Evolutionary conservation across 495 filamentous ascomycete species (phyloP).

Genomic region (Penicillium robsamsonii): DNA sequence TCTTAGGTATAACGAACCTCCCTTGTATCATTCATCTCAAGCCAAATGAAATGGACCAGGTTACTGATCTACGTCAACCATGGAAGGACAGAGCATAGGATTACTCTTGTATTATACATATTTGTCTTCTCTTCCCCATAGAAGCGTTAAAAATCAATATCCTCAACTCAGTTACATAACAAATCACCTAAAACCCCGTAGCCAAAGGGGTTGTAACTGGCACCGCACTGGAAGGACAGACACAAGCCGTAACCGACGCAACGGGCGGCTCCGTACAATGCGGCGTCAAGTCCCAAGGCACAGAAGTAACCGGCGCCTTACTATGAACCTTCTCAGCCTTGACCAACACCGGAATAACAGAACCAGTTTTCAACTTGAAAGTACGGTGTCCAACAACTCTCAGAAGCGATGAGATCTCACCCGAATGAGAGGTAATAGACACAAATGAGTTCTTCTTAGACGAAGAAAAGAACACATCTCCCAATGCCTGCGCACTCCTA

Average conservation of each 20-base stretch:
- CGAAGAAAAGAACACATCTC: conserved; percentile 56
- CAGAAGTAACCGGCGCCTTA: conserved; percentile 24
- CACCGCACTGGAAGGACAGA: conserved; percentile 43
- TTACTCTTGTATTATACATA: too few species aligned
- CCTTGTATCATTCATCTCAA: too few species aligned
- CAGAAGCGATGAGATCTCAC: conserved; percentile 59
- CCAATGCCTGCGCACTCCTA: conserved; percentile 54
- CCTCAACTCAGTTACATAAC: too few species aligned
- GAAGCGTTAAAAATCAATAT: too few species aligned
- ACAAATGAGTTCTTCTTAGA: conserved; percentile 52
- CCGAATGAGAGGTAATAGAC: conserved; percentile 67
- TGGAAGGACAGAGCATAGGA: too few species aligned
- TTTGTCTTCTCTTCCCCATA: too few species aligned
- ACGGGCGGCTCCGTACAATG: conserved; percentile 53
- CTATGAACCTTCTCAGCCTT: conserved; percentile 46
- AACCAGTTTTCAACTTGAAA: conserved; percentile 64
- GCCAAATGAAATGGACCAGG: too few species aligned
- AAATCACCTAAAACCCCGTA: conserved; percentile 12
- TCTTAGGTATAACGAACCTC: too few species aligned
- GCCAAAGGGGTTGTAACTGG: conserved; percentile 40
- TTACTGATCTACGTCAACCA: too few species aligned
- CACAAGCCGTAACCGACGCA: conserved; percentile 46
- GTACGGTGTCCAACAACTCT: conserved; percentile 57
- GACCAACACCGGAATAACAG: conserved; percentile 68
- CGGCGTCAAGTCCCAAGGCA: conserved; percentile 41